These are phyloP conservation scores for Grosmannia huntii DNA, from an alignment of 2,329 filamentous ascomycete species.

Conservation along the genomic window DNA sequence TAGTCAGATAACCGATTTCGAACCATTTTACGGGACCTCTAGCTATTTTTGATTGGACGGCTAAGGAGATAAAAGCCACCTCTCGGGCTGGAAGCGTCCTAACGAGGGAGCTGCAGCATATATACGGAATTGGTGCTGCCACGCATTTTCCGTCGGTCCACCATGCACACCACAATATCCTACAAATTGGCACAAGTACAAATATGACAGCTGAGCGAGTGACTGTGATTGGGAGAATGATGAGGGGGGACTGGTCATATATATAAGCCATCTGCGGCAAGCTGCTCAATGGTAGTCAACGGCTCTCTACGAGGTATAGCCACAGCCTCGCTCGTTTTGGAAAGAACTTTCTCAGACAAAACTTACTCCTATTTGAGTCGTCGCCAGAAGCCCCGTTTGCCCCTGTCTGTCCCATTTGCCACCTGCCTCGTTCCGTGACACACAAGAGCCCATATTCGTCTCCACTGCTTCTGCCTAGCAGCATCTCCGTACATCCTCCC, in stretches of 20 bases:
- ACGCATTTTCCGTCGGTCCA: background rate
- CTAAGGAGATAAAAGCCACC: background rate
- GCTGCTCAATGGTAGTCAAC: background rate
- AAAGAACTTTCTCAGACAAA: no score
- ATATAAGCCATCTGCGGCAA: no score
- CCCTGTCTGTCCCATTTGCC: no score
- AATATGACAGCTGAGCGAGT: background rate
- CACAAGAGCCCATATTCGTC: background rate
- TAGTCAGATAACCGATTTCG: no score
- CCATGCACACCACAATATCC: background rate
- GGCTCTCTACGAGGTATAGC: background rate
- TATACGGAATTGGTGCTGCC: background rate
- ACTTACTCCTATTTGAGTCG: no score
- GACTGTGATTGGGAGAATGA: background rate
- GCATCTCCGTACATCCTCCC: background rate
- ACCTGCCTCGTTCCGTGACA: no score
- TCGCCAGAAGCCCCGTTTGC: no score
- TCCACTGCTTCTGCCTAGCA: background rate
- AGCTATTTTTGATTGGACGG: background rate
- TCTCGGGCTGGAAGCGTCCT: background rate
- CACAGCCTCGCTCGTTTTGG: background rate
- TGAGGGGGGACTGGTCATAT: no score
- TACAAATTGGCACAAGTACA: background rate
- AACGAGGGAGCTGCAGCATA: background rate
- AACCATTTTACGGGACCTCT: no score